Evolutionary conservation across 2,329 filamentous ascomycete genomes (phyloP).

Genomic region (Podosphaera fusca): DNA sequence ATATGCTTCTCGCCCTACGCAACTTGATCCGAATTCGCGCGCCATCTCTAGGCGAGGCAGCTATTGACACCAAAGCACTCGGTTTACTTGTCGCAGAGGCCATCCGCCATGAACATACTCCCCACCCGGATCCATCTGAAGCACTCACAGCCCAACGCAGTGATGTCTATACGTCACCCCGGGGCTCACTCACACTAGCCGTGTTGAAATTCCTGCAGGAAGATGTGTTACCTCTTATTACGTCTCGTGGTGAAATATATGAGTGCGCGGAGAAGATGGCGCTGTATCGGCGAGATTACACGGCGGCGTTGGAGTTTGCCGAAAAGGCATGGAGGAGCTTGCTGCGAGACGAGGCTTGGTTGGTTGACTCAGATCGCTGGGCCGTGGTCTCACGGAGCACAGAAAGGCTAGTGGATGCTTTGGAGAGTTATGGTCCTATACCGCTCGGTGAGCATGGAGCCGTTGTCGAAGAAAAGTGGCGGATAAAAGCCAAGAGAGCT

Average conservation of each 20-base stretch:
- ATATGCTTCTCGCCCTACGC: conserved; percentile 53
- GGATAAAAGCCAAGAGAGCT: conserved; percentile 67
- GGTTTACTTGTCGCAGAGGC: conserved; percentile 49
- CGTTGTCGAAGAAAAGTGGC: conserved; percentile 59
- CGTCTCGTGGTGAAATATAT: conserved; percentile 56
- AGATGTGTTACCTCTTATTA: conserved; percentile 62
- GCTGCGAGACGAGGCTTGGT: conserved; percentile 20
- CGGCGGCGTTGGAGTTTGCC: conserved; percentile 54
- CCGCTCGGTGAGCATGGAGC: conserved; percentile 31
- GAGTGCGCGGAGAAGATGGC: conserved; percentile 46
- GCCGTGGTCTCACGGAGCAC: conserved; percentile 41
- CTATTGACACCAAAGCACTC: conserved; percentile 53
- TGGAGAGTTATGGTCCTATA: conserved; percentile 53
- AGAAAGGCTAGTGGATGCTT: conserved; percentile 55
- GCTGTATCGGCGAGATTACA: conserved; percentile 47
- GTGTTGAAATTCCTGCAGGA: conserved; percentile 53
- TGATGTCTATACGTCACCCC: conserved; percentile 21
- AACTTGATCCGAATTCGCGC: conserved; percentile 55
- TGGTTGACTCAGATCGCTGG: conserved; percentile 25
- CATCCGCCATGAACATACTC: conserved; percentile 24
- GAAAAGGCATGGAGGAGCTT: conserved; percentile 78
- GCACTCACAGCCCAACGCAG: conserved; percentile 4
- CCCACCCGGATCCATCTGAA: conserved; percentile 14
- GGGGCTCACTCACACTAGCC: conserved; percentile 36
- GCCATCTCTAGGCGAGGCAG: conserved; percentile 43